Evolutionary conservation across 1,284 basidiomycete species (phyloP).

Genomic region (Trichosporon coremiiforme): DNA sequence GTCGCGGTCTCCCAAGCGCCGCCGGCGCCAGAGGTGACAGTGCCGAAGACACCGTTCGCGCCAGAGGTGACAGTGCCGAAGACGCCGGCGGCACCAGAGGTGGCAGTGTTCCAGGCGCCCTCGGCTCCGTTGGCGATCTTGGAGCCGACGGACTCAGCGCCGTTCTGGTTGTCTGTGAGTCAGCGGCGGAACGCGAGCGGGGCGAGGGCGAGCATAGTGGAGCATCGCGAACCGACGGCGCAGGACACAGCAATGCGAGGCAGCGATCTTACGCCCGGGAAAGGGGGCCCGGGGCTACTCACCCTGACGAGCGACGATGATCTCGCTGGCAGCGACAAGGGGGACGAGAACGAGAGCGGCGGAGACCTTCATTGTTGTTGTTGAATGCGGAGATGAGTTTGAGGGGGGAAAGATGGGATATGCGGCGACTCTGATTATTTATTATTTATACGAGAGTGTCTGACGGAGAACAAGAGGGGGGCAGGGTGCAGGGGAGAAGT

Average conservation of each 20-base stretch:
- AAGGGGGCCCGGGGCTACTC: too few relatives aligned
- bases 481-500: too few relatives aligned
- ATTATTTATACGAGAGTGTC: slow-evolving; percentile 9
- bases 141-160: slow-evolving; percentile 5
- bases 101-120: slow-evolving; percentile 13
- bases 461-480: not conserved
- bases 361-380: slow-evolving; percentile 11
- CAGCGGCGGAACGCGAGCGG: not conserved
- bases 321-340: slow-evolving; percentile 14
- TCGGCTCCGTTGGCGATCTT: slow-evolving; percentile 15
- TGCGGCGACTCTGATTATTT: too few relatives aligned
- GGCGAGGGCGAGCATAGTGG: not conserved
- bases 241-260: too few relatives aligned
- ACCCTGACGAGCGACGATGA: slow-evolving; percentile 11
- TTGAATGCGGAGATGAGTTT: not conserved
- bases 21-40: slow-evolving; percentile 15
- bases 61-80: too few relatives aligned
- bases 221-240: not conserved
- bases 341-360: not conserved
- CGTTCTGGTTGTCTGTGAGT: not conserved
- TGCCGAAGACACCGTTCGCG: too few relatives aligned
- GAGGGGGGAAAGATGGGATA: not conserved
- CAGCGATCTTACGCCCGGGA: not conserved
- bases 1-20: slow-evolving; percentile 8
- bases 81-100: slow-evolving; percentile 23